Evolutionary conservation across 768 basidiomycete genomes (phyloP).

Genomic region (Naematelia encephala): DNA sequence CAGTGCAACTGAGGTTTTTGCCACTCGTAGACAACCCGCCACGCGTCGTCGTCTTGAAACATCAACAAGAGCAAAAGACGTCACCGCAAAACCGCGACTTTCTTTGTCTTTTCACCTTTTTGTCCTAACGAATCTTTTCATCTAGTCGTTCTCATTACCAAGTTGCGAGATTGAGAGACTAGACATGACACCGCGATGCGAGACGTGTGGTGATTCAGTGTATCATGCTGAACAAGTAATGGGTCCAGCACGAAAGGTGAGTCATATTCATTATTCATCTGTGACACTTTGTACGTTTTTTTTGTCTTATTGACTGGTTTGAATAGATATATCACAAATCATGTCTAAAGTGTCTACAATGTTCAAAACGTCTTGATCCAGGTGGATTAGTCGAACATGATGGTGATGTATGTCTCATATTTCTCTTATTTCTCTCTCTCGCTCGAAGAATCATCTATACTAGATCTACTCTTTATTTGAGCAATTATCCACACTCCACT

Average conservation of each 20-base stretch:
- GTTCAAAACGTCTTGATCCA: conserved; percentile 44
- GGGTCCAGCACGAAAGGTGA: conserved; percentile 42
- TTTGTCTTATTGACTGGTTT: background rate
- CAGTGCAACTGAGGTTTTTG: background rate
- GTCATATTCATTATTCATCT: no score
- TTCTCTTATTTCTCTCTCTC: background rate
- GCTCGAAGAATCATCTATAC: background rate
- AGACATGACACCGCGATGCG: conserved; percentile 38
- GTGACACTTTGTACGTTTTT: background rate
- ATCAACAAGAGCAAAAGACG: no score
- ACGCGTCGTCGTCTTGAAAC: no score
- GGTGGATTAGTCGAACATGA: conserved; percentile 46
- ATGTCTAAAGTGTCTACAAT: conserved; percentile 45
- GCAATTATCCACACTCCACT: no score
- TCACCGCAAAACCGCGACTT: no score
- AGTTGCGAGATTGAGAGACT: no score
- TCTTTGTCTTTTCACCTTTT: no score
- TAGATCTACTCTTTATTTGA: no score
- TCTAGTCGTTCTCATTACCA: background rate
- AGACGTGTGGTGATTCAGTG: conserved; percentile 34
- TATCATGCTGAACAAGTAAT: conserved; percentile 47
- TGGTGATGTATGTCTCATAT: conserved; percentile 16
- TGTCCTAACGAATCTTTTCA: no score
- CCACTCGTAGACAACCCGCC: no score
- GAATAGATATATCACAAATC: conserved; percentile 41